Percentiles rank a stretch among this genome's conserved stretches.
These are phyloP conservation scores for Trichoderma virens DNA, from an alignment of 495 filamentous ascomycete species.

Conservation along the genomic window DNA sequence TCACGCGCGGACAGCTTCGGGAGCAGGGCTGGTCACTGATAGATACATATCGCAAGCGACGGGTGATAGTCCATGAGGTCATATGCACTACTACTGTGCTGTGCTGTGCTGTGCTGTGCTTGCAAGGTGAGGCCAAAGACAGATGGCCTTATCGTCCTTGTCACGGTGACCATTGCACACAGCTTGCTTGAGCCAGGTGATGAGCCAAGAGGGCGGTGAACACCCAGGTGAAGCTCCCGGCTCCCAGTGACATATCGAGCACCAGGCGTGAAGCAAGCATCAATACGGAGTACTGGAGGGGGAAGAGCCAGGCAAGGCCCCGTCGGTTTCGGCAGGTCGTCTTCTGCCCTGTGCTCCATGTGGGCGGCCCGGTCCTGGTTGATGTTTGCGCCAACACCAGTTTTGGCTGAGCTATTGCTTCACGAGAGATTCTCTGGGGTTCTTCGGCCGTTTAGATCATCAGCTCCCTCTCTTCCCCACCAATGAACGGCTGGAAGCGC, in stretches of 20 bases:
- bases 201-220: background rate
- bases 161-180: background rate
- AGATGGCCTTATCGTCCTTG: background rate
- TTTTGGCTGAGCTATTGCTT: background rate
- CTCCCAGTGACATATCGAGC: background rate
- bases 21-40: background rate
- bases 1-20: background rate
- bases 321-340: background rate
- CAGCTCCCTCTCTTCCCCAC: background rate
- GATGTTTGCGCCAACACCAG: background rate
- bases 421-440: background rate
- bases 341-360: background rate
- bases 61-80: background rate
- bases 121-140: background rate
- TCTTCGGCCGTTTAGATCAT: background rate
- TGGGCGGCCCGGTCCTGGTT: background rate
- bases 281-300: background rate
- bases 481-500: background rate
- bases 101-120: too few species aligned
- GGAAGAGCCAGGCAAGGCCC: background rate
- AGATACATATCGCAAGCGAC: background rate
- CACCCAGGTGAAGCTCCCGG: background rate
- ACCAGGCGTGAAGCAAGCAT: too few species aligned
- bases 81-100: background rate
- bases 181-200: background rate